Evolutionary conservation across 75 land plant species (phyloP).

Genomic region (Pinus tabuliformis): DNA sequence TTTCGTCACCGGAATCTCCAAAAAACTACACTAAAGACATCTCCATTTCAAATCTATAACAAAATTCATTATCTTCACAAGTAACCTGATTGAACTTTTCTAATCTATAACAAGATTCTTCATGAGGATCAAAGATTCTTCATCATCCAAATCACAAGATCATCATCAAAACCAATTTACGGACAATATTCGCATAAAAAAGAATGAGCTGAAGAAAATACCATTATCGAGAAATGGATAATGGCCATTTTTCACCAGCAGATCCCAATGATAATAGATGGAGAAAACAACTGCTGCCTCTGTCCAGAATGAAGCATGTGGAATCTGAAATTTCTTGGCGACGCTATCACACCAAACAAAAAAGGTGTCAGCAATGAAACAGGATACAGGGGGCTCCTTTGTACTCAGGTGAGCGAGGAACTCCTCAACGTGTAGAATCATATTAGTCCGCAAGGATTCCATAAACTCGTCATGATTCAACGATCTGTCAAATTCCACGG

Average conservation of each 20-base stretch:
- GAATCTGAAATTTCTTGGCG: slow-evolving; percentile 29
- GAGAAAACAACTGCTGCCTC: slow-evolving; percentile 34
- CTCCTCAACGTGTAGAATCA: slow-evolving; percentile 36
- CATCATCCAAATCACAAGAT: too few species aligned
- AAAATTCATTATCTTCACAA: too few species aligned
- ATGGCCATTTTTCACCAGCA: slow-evolving; percentile 30
- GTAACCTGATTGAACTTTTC: too few species aligned
- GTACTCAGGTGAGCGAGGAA: slow-evolving; percentile 8
- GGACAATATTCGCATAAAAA: too few species aligned
- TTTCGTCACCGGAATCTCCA: too few species aligned
- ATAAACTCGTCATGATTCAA: slow-evolving; percentile 29
- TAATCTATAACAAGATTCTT: too few species aligned
- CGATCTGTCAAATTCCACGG: slow-evolving; percentile 28
- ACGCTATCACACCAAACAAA: slow-evolving; percentile 27
- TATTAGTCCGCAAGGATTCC: slow-evolving; percentile 11
- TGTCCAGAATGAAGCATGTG: slow-evolving; percentile 41
- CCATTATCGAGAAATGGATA: slow-evolving; percentile 18
- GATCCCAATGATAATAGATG: slow-evolving; percentile 30
- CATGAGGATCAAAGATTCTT: too few species aligned
- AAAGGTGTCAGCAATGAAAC: slow-evolving; percentile 41
- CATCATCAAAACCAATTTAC: too few species aligned
- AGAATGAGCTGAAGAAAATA: neutral
- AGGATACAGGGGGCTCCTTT: slow-evolving; percentile 13
- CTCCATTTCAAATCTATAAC: too few species aligned
- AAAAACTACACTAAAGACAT: too few species aligned